phyloP scores from a whole-genome alignment of 2,329 filamentous ascomycete genomes.

The Alternaria sp. region DNA sequence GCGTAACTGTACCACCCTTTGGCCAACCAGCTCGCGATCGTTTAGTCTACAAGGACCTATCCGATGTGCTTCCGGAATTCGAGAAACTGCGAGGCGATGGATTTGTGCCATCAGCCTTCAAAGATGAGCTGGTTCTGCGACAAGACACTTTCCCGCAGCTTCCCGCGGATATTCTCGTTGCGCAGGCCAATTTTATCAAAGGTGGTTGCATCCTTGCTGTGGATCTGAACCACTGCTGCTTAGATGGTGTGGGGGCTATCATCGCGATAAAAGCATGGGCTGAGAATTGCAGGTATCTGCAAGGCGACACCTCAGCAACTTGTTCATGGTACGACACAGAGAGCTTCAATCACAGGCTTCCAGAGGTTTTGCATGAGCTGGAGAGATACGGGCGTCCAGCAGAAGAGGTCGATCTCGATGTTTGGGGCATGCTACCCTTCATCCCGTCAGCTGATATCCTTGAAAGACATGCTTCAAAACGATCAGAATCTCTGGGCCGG shows the following conservation, averaged over 20 bases:
- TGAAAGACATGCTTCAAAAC: not conserved
- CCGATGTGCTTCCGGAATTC: conserved; percentile 28
- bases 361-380: conserved; percentile 28
- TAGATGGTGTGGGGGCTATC: conserved; percentile 34
- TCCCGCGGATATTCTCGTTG: conserved; percentile 34
- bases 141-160: conserved; percentile 24
- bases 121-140: conserved; percentile 24
- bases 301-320: conserved; percentile 28
- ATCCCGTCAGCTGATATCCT: conserved; percentile 23
- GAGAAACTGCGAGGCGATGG: conserved; percentile 19
- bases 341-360: conserved; percentile 35
- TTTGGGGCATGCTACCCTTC: conserved; percentile 33
- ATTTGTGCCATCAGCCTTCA: conserved; percentile 29
- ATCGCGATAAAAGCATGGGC: conserved; percentile 35
- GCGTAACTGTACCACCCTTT: conserved; percentile 28
- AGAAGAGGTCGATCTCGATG: conserved; percentile 24
- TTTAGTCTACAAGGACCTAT: conserved; percentile 32
- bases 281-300: conserved; percentile 33
- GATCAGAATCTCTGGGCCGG: not conserved
- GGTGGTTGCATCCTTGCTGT: conserved; percentile 35
- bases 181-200: conserved; percentile 41
- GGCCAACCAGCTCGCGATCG: not conserved
- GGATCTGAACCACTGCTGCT: conserved; percentile 29
- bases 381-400: conserved; percentile 24
- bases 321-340: conserved; percentile 32